phyloP scores from a whole-genome alignment of 495 filamentous ascomycete genomes.

The Hyphodiscus hymeniophilus region DNA sequence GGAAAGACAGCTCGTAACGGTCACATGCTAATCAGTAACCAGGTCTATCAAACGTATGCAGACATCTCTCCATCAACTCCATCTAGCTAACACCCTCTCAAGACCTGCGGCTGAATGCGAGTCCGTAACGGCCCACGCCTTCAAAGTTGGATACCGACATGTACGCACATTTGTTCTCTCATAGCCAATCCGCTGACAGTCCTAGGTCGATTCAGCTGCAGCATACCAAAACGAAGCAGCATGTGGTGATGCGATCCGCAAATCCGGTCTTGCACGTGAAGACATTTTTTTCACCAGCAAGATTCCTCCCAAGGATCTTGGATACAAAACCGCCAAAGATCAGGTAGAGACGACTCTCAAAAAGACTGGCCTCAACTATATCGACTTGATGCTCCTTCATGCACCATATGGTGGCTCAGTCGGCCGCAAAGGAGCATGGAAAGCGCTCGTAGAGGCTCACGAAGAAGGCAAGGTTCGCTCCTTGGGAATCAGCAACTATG shows the following conservation, averaged over 20 bases:
- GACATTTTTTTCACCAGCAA: constrained; percentile 72
- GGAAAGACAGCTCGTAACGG: neutral
- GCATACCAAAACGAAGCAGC: constrained; percentile 63
- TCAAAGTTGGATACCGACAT: constrained; percentile 67
- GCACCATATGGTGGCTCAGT: constrained; percentile 52
- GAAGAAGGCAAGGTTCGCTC: constrained; percentile 54
- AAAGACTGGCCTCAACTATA: constrained; percentile 46
- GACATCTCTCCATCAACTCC: constrained; percentile 6
- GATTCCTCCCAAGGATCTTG: constrained; percentile 37
- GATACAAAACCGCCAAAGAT: constrained; percentile 42
- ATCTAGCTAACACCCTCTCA: constrained; percentile 8
- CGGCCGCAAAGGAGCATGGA: constrained; percentile 53
- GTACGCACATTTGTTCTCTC: constrained; percentile 28
- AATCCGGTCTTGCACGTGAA: constrained; percentile 47
- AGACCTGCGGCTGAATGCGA: constrained; percentile 40
- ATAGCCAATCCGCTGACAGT: neutral
- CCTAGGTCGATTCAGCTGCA: constrained; percentile 60
- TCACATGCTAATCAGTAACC: constrained; percentile 9
- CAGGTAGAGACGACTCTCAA: constrained; percentile 43
- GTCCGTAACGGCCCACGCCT: constrained; percentile 50
- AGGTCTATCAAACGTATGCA: constrained; percentile 70
- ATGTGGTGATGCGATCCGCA: constrained; percentile 52
- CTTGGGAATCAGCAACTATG: constrained; percentile 64
- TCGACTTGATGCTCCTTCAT: constrained; percentile 58
- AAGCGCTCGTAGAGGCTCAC: constrained; percentile 53